phyloP scores from a whole-genome alignment of 768 basidiomycete genomes.

The Sarcodon sp. region DNA sequence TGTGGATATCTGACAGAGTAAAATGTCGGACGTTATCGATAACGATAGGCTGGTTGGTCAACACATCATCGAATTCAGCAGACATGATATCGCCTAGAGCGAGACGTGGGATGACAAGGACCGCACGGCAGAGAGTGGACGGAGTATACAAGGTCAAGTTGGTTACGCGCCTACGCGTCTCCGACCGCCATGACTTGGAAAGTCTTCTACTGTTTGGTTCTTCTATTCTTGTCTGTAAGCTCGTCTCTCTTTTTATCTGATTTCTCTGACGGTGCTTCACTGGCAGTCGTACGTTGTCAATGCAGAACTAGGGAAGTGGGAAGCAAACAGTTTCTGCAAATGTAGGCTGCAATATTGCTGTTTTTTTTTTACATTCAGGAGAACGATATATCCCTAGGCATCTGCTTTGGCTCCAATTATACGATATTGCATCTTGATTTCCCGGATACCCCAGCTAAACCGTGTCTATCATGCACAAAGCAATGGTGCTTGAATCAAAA shows the following conservation, averaged over 20 bases:
- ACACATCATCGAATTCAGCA: slow-evolving; percentile 82
- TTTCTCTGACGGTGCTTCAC: background rate
- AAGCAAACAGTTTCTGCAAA: slow-evolving; percentile 87
- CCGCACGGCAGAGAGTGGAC: slow-evolving; percentile 4
- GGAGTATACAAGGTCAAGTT: slow-evolving; percentile 4
- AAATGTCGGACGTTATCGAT: slow-evolving; percentile 80
- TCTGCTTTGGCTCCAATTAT: slow-evolving; percentile 83
- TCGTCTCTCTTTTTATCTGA: background rate
- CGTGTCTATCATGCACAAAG: slow-evolving; percentile 87
- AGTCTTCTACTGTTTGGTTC: slow-evolving; percentile 8
- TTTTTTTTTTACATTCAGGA: background rate
- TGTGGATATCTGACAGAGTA: slow-evolving; percentile 1
- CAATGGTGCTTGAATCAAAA: slow-evolving; percentile 95
- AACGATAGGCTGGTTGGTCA: slow-evolving; percentile 97
- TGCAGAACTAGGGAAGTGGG: slow-evolving; percentile 55
- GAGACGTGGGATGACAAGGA: slow-evolving; percentile 2
- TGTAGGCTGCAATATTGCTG: slow-evolving; percentile 29
- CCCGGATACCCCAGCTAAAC: slow-evolving; percentile 78
- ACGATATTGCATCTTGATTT: slow-evolving; percentile 71
- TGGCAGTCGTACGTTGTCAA: slow-evolving; percentile 20
- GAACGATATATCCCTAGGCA: slow-evolving; percentile 37
- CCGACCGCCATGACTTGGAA: slow-evolving; percentile 7
- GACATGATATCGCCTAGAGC: slow-evolving; percentile 37
- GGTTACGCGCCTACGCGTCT: background rate
- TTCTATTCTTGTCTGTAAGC: slow-evolving; percentile 9